Conservation (phyloP, 169 alveolate species). For the Plasmodium knowlesi region DNA sequence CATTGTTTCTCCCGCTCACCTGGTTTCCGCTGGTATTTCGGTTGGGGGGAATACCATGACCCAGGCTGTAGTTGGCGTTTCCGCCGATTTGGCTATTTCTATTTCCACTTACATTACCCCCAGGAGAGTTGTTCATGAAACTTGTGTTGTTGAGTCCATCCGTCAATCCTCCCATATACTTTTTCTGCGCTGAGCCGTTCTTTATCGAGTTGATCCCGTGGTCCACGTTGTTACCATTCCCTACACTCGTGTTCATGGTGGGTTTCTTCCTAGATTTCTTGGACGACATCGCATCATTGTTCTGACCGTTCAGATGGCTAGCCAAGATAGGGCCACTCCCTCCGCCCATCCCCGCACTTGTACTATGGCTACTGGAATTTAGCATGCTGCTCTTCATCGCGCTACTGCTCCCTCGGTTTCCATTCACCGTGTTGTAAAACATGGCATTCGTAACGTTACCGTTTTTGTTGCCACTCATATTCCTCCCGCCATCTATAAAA, state of each 20-base stretch:
- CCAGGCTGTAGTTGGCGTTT: not conserved
- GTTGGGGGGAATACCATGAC: not conserved
- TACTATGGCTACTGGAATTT: not conserved
- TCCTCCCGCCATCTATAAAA: not conserved
- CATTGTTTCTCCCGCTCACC: not conserved
- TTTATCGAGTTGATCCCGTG: not conserved
- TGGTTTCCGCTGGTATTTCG: not conserved
- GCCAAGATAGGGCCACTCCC: not conserved
- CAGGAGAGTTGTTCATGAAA: not conserved
- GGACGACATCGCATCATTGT: not conserved
- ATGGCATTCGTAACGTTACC: not conserved
- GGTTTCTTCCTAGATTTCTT: not conserved
- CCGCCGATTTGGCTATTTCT: not conserved
- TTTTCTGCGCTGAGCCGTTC: slow-evolving; percentile 1
- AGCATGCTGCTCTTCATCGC: not conserved
- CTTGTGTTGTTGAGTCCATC: not conserved
- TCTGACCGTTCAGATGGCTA: not conserved
- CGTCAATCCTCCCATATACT: not conserved
- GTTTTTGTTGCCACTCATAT: not conserved
- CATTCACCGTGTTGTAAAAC: slow-evolving; percentile 3
- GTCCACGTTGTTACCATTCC: not conserved
- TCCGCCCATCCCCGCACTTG: not conserved
- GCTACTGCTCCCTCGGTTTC: not conserved
- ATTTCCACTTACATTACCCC: not conserved
- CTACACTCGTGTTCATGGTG: not conserved